phyloP scores from a whole-genome alignment of 2,329 filamentous ascomycete genomes.

The Huntiella decipiens region DNA sequence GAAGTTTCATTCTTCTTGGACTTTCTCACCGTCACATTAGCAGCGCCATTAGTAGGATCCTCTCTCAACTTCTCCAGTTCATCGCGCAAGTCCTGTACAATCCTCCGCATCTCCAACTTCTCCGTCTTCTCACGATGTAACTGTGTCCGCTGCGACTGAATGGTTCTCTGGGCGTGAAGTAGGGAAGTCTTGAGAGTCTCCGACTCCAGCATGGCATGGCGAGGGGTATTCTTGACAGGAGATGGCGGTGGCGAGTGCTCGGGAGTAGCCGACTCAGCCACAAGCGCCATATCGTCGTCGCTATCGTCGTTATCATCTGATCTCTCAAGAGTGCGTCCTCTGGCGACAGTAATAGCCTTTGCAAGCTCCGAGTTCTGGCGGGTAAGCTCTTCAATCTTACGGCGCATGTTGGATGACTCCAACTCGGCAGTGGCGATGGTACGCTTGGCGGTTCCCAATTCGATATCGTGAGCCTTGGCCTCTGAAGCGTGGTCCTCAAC shows the following conservation, averaged over 20 bases:
- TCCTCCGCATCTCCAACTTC: constrained; percentile 84
- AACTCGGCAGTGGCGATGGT: constrained; percentile 60
- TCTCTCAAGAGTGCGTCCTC: constrained; percentile 47
- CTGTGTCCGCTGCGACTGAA: constrained; percentile 85
- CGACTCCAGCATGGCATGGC: constrained; percentile 79
- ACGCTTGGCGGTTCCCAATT: constrained; percentile 66
- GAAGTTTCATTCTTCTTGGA: not conserved
- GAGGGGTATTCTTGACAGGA: constrained; percentile 68
- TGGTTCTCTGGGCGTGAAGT: constrained; percentile 86
- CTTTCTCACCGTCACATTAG: constrained; percentile 37
- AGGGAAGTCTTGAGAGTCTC: constrained; percentile 91
- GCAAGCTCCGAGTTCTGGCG: constrained; percentile 83
- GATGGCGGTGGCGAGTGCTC: constrained; percentile 83
- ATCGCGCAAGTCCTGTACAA: constrained; percentile 87
- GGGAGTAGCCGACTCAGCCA: constrained; percentile 52
- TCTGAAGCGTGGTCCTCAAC: constrained; percentile 59
- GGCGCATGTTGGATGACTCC: constrained; percentile 60
- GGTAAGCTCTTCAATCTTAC: constrained; percentile 72
- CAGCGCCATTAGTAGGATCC: constrained; percentile 26
- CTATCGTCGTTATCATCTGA: constrained; percentile 39
- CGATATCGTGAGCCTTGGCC: constrained; percentile 73
- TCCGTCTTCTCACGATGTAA: constrained; percentile 97
- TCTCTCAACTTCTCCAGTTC: constrained; percentile 59
- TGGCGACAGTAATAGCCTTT: constrained; percentile 56
- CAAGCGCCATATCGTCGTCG: constrained; percentile 44